These are phyloP conservation scores for Seiridium cupressi DNA, from an alignment of 2,329 filamentous ascomycete genomes.

Conservation along the genomic window DNA sequence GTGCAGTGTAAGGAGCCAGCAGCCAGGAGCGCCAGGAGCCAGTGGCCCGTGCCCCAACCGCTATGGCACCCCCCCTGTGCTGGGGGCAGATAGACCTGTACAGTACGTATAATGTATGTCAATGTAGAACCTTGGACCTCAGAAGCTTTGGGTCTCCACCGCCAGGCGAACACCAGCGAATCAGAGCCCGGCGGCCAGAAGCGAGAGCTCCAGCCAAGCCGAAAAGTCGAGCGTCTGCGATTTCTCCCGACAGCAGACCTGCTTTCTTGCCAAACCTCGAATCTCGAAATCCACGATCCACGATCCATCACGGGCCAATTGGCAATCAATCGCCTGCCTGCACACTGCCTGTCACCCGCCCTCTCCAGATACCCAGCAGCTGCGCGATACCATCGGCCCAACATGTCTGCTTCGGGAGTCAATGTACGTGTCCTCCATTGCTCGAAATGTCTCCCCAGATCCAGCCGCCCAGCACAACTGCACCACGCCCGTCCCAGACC, in stretches of 20 bases:
- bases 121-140: not conserved
- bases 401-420: slow-evolving; percentile 67
- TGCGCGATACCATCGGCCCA: slow-evolving; percentile 38
- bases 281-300: slow-evolving; percentile 16
- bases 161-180: not conserved
- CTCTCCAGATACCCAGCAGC: slow-evolving; percentile 28
- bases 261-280: not conserved
- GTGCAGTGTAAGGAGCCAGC: no score
- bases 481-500: not conserved
- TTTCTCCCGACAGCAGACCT: slow-evolving; percentile 30
- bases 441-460: not conserved
- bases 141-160: not conserved
- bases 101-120: not conserved
- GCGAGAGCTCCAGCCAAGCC: not conserved
- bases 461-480: not conserved
- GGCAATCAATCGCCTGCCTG: slow-evolving; percentile 37
- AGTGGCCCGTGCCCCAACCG: no score
- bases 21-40: no score
- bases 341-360: slow-evolving; percentile 19
- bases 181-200: not conserved
- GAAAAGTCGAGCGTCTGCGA: slow-evolving; percentile 27
- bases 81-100: no score
- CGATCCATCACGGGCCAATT: slow-evolving; percentile 40
- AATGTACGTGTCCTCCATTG: slow-evolving; percentile 52
- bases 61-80: no score